Percentiles rank a stretch among this genome's conserved stretches.
These are phyloP conservation scores for Trichoderma gracile DNA, from an alignment of 2,329 filamentous ascomycete genomes.

Conservation along the genomic window DNA sequence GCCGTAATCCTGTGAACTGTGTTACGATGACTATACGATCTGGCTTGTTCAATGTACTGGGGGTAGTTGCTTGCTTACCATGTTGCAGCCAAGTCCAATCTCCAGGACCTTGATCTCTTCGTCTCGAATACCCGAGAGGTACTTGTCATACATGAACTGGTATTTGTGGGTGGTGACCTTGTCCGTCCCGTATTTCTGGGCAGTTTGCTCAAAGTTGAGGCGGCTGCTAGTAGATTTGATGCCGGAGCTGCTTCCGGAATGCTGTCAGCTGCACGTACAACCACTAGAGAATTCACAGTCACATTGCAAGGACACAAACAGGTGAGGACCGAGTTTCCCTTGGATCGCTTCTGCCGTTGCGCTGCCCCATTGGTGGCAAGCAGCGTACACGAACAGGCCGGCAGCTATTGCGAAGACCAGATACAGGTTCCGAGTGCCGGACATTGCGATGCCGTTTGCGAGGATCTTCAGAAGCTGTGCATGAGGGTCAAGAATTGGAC, in stretches of 20 bases:
- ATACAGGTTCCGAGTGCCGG: slow-evolving; percentile 14
- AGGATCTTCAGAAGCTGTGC: neutral
- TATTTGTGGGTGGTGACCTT: slow-evolving; percentile 44
- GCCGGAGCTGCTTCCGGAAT: neutral
- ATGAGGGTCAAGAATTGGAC: neutral
- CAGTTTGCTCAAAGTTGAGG: slow-evolving; percentile 33
- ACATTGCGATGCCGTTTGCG: slow-evolving; percentile 16
- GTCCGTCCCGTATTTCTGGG: slow-evolving; percentile 41
- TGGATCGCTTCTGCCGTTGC: slow-evolving; percentile 11
- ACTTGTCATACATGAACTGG: slow-evolving; percentile 45
- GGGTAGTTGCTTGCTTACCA: slow-evolving; percentile 30
- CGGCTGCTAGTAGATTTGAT: neutral
- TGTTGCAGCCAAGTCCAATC: slow-evolving; percentile 45
- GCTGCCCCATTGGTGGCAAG: slow-evolving; percentile 23
- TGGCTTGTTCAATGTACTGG: neutral
- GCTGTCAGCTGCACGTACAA: neutral
- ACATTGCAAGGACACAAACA: slow-evolving; percentile 10
- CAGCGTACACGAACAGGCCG: slow-evolving; percentile 21
- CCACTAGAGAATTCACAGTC: neutral
- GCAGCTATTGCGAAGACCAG: slow-evolving; percentile 13
- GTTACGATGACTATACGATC: neutral
- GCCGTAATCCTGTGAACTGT: slow-evolving; percentile 34
- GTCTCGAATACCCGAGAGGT: slow-evolving; percentile 38
- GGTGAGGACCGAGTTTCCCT: slow-evolving; percentile 11
- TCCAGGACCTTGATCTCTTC: slow-evolving; percentile 43